These are phyloP conservation scores for Pinus albicaulis DNA, from an alignment of 75 land plant species.

Conservation along the genomic window DNA sequence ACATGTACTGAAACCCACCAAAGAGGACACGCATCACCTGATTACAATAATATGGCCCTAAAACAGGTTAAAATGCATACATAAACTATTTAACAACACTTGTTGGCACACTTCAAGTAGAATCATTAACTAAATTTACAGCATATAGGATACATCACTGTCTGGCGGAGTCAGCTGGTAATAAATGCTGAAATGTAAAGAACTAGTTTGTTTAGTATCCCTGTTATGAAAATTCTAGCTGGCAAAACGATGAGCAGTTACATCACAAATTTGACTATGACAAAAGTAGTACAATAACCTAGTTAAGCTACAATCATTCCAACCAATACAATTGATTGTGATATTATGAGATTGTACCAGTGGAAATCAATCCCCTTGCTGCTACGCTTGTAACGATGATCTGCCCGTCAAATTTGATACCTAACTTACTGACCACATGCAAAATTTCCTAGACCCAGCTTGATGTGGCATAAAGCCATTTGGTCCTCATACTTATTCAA, in stretches of 20 bases:
- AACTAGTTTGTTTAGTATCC: neutral
- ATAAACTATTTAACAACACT: too few relatives aligned
- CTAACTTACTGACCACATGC: too few relatives aligned
- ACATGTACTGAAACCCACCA: neutral
- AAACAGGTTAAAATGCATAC: neutral
- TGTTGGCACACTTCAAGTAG: too few relatives aligned
- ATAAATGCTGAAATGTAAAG: neutral
- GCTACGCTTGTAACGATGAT: too few relatives aligned
- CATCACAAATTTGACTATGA: neutral
- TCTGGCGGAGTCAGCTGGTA: too few relatives aligned
- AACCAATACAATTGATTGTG: neutral
- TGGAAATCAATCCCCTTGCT: neutral
- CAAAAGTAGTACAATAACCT: neutral
- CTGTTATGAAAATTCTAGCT: neutral
- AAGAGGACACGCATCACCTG: neutral
- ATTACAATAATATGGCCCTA: neutral
- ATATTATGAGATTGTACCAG: too few relatives aligned
- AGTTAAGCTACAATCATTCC: neutral
- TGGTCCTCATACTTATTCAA: neutral
- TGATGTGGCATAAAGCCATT: neutral
- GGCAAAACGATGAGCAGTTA: neutral
- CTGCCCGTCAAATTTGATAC: too few relatives aligned
- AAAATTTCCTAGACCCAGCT: slow-evolving; percentile 14
- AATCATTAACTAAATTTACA: too few relatives aligned
- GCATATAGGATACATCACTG: too few relatives aligned